These are phyloP conservation scores for Fusarium buxicola DNA, from an alignment of 2,329 filamentous ascomycete genomes.

Conservation along the genomic window DNA sequence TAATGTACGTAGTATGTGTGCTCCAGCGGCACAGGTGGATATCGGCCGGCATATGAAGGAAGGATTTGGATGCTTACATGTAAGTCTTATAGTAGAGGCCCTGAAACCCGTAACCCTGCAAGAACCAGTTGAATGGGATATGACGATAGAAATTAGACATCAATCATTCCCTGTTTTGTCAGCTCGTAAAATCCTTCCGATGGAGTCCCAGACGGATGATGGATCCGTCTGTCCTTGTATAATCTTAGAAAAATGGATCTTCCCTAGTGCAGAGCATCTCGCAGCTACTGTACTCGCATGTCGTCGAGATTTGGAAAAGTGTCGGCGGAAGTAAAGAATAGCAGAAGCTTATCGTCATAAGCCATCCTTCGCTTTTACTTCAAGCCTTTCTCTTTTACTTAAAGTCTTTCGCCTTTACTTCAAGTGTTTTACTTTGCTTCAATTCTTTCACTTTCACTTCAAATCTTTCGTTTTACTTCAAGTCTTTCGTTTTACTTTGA, in stretches of 20 bases:
- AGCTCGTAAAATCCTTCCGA: background rate
- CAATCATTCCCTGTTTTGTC: background rate
- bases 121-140: background rate
- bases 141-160: background rate
- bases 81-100: too few species aligned
- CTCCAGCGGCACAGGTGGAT: background rate
- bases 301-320: background rate
- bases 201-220: background rate
- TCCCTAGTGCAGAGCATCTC: background rate
- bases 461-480: too few species aligned
- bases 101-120: slow-evolving; percentile 1
- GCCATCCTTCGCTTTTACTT: background rate
- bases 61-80: too few species aligned
- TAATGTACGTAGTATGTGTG: too few species aligned
- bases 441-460: too few species aligned
- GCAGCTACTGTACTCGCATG: background rate
- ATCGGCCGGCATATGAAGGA: too few species aligned
- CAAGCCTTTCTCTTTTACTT: too few species aligned
- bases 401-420: too few species aligned
- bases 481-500: background rate
- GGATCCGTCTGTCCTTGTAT: background rate
- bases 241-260: slow-evolving; percentile 1
- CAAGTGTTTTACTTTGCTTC: too few species aligned
- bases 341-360: background rate
- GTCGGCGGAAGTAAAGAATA: background rate